Percentiles rank a stretch among this genome's conserved stretches.
Conservation (phyloP, 163 green algal genomes). For the Scenedesmus sp. region DNA sequence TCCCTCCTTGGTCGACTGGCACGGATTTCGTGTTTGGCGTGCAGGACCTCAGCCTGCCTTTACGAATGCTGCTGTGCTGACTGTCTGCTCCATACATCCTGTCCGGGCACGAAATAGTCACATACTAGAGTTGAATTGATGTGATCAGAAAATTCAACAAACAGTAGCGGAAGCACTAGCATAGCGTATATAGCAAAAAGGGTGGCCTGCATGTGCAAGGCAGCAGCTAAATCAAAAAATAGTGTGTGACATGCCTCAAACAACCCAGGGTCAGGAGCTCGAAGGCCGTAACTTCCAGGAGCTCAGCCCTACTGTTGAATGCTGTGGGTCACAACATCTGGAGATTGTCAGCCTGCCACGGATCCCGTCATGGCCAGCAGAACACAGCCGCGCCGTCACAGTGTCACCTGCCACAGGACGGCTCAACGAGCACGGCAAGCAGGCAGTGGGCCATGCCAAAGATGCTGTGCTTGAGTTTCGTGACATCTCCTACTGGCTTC, state of each 20-base stretch:
- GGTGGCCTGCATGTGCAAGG: not conserved
- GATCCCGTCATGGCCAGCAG: not conserved
- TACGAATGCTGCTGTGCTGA: no score
- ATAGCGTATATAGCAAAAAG: not conserved
- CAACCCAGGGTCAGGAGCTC: not conserved
- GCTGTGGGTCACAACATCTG: not conserved
- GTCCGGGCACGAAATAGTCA: no score
- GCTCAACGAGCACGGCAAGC: not conserved
- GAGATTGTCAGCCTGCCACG: not conserved
- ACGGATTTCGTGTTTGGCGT: no score
- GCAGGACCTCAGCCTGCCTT: no score
- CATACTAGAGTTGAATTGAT: no score
- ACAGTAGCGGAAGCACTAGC: not conserved
- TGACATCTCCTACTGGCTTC: conserved; percentile 15
- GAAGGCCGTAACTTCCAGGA: not conserved
- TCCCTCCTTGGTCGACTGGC: not conserved
- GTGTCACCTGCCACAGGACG: not conserved
- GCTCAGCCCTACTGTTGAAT: not conserved
- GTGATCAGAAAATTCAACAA: no score
- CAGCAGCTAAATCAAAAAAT: not conserved
- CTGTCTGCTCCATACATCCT: not conserved
- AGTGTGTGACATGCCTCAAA: not conserved
- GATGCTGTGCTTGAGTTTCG: not conserved
- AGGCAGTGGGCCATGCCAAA: not conserved
- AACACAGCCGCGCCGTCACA: not conserved